Percentiles rank a stretch among this genome's conserved stretches.
Conservation (phyloP, 306 rosid genomes). For the Acmispon strigosus region DNA sequence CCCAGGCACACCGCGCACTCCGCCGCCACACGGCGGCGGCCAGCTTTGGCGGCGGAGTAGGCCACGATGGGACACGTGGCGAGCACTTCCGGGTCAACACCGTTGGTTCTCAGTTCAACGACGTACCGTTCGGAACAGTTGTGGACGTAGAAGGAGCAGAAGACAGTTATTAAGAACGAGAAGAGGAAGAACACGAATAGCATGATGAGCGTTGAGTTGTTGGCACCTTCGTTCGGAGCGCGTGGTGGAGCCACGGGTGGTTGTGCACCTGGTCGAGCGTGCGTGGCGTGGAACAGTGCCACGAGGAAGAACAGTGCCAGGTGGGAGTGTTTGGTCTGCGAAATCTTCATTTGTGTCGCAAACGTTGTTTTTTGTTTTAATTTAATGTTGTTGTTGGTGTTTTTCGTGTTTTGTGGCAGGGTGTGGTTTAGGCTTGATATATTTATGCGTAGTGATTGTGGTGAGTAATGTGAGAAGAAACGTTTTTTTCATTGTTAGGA, state of each 20-base stretch:
- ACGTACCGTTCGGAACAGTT: neutral
- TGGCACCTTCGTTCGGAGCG: neutral
- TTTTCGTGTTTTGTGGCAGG: too few species aligned
- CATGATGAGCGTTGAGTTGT: neutral
- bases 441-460: neutral
- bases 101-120: neutral
- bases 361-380: neutral
- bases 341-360: neutral
- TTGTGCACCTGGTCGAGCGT: neutral
- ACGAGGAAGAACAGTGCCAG: neutral
- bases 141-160: neutral
- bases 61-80: slow-evolving; percentile 35
- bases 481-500: neutral
- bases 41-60: slow-evolving; percentile 34
- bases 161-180: neutral
- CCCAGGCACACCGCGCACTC: slow-evolving; percentile 57
- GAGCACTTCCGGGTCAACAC: slow-evolving; percentile 23
- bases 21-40: slow-evolving; percentile 18
- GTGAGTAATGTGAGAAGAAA: neutral
- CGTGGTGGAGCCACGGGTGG: neutral
- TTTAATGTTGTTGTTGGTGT: neutral
- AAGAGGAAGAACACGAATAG: neutral
- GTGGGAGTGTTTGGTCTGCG: neutral
- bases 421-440: neutral
- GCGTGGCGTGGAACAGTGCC: neutral